These are phyloP conservation scores for Coemansia sp. DNA, from an alignment of 192 early-diverging fungal genomes.

Conservation along the genomic window DNA sequence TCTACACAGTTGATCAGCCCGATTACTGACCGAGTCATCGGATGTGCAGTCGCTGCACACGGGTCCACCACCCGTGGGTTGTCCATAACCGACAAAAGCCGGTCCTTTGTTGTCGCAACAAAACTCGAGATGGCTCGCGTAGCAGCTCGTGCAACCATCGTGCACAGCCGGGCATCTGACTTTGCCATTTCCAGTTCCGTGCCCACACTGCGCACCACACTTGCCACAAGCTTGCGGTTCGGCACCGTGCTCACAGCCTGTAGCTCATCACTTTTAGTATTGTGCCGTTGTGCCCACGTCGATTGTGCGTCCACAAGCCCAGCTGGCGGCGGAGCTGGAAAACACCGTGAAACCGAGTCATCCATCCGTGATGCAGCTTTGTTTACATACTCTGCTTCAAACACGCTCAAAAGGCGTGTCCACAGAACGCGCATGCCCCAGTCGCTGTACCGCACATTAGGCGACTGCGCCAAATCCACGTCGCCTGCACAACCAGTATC, in stretches of 20 bases:
- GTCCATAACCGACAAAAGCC: not conserved
- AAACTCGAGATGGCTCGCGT: not conserved
- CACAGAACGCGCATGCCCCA: conserved; percentile 24
- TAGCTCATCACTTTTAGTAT: not conserved
- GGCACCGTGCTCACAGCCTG: conserved; percentile 14
- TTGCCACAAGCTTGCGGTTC: conserved; percentile 21
- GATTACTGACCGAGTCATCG: not conserved
- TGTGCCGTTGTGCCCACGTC: conserved; percentile 8
- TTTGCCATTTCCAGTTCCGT: conserved; percentile 39
- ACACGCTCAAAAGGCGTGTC: conserved; percentile 20
- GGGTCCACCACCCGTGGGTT: not conserved
- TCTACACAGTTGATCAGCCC: not conserved
- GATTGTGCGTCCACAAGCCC: conserved; percentile 34
- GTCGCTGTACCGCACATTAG: not conserved
- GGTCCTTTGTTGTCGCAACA: not conserved
- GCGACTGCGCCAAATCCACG: not conserved
- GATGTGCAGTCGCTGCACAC: not conserved
- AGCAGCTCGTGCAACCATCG: not conserved
- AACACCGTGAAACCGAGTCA: conserved; percentile 24
- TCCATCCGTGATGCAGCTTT: conserved; percentile 25
- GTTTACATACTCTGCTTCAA: conserved; percentile 31
- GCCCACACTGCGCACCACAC: conserved; percentile 34
- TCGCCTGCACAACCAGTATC: not conserved
- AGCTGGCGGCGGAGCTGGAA: conserved; percentile 21
- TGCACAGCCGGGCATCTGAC: not conserved